Evolutionary conservation across 495 filamentous ascomycete genomes (phyloP), one percentile per base, ranked within the genome.

Genomic region (Pyrenopolyporus hunteri): DNA sequence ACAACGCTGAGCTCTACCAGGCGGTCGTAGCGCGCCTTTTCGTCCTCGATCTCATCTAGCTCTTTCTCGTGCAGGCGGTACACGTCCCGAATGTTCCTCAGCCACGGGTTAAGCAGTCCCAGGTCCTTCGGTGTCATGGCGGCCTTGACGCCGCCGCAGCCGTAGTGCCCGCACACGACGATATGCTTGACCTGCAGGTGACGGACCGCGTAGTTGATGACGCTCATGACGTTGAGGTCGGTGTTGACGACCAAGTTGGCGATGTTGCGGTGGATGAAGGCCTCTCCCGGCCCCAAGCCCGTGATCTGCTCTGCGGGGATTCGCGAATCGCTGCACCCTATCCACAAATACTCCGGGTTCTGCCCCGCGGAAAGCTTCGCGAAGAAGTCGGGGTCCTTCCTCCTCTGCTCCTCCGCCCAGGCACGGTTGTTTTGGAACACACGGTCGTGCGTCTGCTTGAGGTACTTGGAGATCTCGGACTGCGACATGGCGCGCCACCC

Each of bases 221-320:
- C 84, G 72, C 77, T 81, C 77, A 87, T 83, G 47, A 80, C 81
- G 69, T 83, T 84, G 29, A 85, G 76, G 49, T 85, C 82, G 36
- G 76, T 83, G 68, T 79, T 80, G 69, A 78, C 77, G 36, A 86
- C 79, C 40, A 87, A 68, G 75, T 86, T 86, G 55, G 83, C 84
- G 60, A 87, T 86, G 77, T 86, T 86, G 67, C 83, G 79, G 70
- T 86, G 83, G 47, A 85, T 77, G 66, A 86, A 86, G 48, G 80
- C 78, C 46, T 86, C 83, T 42, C 84, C 84, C 35, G 84, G 80
- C 26, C 76, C 69, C n/a, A 86, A 72, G 31, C 84, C 83, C 20
- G 82, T 79, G 66, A 87, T 78, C 58, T 78, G 77, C 70, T 85
- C 83, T 33, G 83, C 84, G 20, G 84, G 84, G 61, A 86, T 83